These are phyloP conservation scores for Musa troglodytarum DNA, from an alignment of 176 grass and related monocot genomes.

Conservation along the genomic window DNA sequence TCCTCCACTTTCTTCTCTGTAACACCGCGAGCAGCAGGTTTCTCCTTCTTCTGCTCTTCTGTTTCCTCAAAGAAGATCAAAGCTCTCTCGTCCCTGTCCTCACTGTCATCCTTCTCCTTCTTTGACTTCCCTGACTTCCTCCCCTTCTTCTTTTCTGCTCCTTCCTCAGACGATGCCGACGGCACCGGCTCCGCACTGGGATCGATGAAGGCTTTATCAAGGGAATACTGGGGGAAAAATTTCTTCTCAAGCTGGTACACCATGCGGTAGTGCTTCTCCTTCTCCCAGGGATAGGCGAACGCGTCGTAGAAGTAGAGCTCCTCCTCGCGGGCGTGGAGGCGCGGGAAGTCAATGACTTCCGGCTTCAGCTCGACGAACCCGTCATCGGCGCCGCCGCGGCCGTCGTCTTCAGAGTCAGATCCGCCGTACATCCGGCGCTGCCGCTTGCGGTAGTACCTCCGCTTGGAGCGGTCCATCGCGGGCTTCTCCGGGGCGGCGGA, in stretches of 20 bases:
- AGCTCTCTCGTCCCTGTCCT: conserved; percentile 30
- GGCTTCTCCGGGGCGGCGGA: background rate
- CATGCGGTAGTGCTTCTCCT: conserved; percentile 97
- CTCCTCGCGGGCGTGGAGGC: conserved; percentile 86
- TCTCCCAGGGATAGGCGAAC: conserved; percentile 92
- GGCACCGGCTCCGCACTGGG: conserved; percentile 19
- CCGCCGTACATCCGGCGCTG: conserved; percentile 13
- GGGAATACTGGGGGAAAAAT: conserved; percentile 83
- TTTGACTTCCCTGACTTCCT: background rate
- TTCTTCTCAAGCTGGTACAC: conserved; percentile 95
- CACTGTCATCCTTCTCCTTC: conserved; percentile 1
- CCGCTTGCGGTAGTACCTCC: conserved; percentile 15
- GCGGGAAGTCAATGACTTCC: conserved; percentile 81
- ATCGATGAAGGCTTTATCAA: conserved; percentile 80
- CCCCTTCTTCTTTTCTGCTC: conserved; percentile 14
- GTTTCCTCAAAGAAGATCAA: conserved; percentile 85
- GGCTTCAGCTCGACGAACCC: conserved; percentile 71
- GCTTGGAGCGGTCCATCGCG: conserved; percentile 11
- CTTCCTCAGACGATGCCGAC: background rate
- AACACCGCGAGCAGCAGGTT: conserved; percentile 21
- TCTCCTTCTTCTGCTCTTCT: conserved; percentile 23
- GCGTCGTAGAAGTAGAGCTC: conserved; percentile 94
- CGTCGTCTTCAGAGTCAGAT: background rate
- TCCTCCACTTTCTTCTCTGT: conserved; percentile 86
- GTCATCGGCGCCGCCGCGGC: conserved; percentile 6